Evolutionary conservation across 2,329 filamentous ascomycete species (phyloP), one percentile per base, ranked within the genome.

Genomic region (Sporothrix pseudoabietina): DNA sequence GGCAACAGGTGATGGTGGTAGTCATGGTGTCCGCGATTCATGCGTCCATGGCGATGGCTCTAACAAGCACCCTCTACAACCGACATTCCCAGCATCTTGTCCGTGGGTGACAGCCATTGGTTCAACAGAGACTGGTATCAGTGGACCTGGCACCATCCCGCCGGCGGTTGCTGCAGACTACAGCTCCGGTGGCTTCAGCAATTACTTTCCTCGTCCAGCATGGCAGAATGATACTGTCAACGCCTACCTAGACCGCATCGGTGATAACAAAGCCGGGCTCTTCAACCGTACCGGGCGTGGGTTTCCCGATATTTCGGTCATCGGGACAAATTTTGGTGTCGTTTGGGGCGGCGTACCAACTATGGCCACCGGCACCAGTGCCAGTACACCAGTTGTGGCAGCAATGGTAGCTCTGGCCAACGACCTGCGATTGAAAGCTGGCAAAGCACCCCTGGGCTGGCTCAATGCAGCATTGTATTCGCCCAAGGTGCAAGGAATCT

Each of bases 101-200:
- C 91, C 90, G 0, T 93, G 88, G 79, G 87, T 92, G 8, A 93
- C 91, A 0, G 82, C 86, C 2, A 87, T 93, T 1, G 91, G 91
- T 7, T 90, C 87, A 1, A 90, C 88, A 0, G 68, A 71, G 4
- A 44, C 41, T 14, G 69, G 55, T 12, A 54, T 44, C n/a, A 22
- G 19, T 6, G 41, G 30, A 8, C 49, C 54, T 35, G 54, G 82
- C 69, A 49, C 82, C 76, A 19, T 35, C 4, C 76, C 76, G 1
- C 76, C 77, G 3, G 78, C 80, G 4, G 83, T 83, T 0, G 78
- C 76, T 2, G 85, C 82, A 1, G 76, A 76, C n/a, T 86, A 84
- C 77, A 86, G 83, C 71, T 81, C 83, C 3, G 85, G 87, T 8
- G 87, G 87, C 4, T 88, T 88, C 79, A 86, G 84, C 73, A 82